phyloP scores from a whole-genome alignment of 306 rosid genomes.

The Pyrus bretschneideri region DNA sequence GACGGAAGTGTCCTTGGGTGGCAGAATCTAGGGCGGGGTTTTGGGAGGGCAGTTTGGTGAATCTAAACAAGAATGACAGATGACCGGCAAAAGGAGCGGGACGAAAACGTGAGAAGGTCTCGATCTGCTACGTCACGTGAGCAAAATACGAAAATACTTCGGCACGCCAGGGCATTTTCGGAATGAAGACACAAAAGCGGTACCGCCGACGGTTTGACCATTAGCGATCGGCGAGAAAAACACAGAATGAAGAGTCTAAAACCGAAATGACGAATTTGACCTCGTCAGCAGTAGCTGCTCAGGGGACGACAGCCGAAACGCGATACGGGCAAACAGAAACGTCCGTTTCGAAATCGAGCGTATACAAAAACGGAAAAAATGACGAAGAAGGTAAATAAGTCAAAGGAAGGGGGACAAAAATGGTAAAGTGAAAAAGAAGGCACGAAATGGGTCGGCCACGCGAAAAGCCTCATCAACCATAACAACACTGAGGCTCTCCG shows the following conservation, averaged over 20 bases:
- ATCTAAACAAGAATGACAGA: slow-evolving; percentile 17
- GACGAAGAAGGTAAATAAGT: neutral
- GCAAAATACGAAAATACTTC: neutral
- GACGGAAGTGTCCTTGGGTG: slow-evolving; percentile 12
- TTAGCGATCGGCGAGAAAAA: neutral
- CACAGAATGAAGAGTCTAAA: neutral
- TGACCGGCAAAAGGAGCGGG: slow-evolving; percentile 29
- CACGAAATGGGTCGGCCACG: neutral
- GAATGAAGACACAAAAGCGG: neutral
- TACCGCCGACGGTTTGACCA: neutral
- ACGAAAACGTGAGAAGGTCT: slow-evolving; percentile 32
- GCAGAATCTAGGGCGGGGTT: neutral
- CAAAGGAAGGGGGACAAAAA: neutral
- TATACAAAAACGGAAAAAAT: neutral
- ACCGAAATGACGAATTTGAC: slow-evolving; percentile 19
- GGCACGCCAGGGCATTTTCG: slow-evolving; percentile 20
- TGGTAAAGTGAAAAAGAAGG: neutral
- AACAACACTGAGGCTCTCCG: neutral
- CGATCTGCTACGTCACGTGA: slow-evolving; percentile 29
- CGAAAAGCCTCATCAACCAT: neutral
- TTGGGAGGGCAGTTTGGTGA: slow-evolving; percentile 35
- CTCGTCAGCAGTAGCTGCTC: slow-evolving; percentile 5
- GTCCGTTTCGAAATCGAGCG: neutral
- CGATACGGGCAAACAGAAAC: neutral
- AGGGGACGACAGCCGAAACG: neutral